phyloP scores from a whole-genome alignment of 139 green algal genomes.

The Chlamydomonas sp. region DNA sequence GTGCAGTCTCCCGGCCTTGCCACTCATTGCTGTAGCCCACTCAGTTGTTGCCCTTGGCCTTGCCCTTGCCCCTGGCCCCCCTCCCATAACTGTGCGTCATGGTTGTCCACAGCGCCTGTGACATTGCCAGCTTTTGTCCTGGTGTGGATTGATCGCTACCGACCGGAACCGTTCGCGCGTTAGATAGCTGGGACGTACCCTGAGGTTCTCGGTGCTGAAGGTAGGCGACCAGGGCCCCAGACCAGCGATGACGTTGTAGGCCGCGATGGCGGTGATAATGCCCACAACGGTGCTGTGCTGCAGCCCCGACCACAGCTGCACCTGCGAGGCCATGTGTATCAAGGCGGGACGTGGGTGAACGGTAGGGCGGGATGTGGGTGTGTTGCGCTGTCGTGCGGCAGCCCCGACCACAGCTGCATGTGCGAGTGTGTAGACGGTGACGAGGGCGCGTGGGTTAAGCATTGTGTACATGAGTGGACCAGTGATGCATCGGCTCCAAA shows the following conservation, averaged over 20 bases:
- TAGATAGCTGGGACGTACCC: not conserved
- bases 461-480: too few relatives aligned
- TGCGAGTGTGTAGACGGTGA: not conserved
- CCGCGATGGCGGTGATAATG: conserved; percentile 18
- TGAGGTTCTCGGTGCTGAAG: conserved; percentile 33
- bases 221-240: conserved; percentile 42
- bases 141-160: too few relatives aligned
- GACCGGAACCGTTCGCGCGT: not conserved
- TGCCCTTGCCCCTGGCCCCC: too few relatives aligned
- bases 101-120: too few relatives aligned
- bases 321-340: not conserved
- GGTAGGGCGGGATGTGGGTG: not conserved
- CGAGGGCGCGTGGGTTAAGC: too few relatives aligned
- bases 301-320: conserved; percentile 33
- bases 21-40: too few relatives aligned
- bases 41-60: too few relatives aligned
- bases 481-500: too few relatives aligned
- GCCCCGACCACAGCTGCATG: conserved; percentile 27
- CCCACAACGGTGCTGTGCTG: not conserved
- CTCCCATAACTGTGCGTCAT: too few relatives aligned
- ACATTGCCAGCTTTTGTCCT: too few relatives aligned
- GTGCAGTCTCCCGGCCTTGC: too few relatives aligned
- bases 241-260: conserved; percentile 30
- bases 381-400: not conserved
- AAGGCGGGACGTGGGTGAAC: not conserved